These are phyloP conservation scores for Tylopilus sp. DNA, from an alignment of 768 basidiomycete genomes.

Conservation along the genomic window DNA sequence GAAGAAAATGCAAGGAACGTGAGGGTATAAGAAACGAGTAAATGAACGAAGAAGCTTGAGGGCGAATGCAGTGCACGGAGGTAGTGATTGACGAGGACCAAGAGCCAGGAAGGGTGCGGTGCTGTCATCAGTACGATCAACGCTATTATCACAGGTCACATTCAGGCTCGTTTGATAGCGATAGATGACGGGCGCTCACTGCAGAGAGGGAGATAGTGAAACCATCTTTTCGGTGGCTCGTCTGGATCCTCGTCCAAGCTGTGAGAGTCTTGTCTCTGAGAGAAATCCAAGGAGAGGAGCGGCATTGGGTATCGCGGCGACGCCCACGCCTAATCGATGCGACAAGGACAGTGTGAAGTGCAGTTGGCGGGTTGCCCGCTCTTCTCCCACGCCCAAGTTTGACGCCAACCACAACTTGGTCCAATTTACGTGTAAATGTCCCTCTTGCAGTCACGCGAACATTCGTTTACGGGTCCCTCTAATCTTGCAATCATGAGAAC, in stretches of 20 bases:
- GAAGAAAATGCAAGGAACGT: slow-evolving; percentile 70
- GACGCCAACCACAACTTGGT: too few species aligned
- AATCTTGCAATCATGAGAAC: too few species aligned
- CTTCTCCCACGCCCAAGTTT: too few species aligned
- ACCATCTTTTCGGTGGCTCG: slow-evolving; percentile 46
- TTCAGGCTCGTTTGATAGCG: neutral
- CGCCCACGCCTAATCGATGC: neutral
- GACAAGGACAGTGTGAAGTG: neutral
- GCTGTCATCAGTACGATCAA: slow-evolving; percentile 56
- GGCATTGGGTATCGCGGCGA: slow-evolving; percentile 20
- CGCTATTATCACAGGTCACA: slow-evolving; percentile 28
- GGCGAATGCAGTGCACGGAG: slow-evolving; percentile 50
- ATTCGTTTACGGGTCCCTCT: too few species aligned
- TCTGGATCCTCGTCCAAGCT: slow-evolving; percentile 32
- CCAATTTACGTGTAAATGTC: too few species aligned
- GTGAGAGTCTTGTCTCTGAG: slow-evolving; percentile 9
- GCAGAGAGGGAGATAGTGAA: slow-evolving; percentile 54
- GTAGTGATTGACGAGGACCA: slow-evolving; percentile 66
- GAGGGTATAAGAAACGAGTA: slow-evolving; percentile 58
- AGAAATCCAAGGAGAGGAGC: slow-evolving; percentile 29
- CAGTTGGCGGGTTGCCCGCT: too few species aligned
- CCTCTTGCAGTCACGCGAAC: too few species aligned
- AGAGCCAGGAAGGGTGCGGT: slow-evolving; percentile 72
- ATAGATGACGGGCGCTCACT: slow-evolving; percentile 35
- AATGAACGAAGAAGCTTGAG: slow-evolving; percentile 47